phyloP scores from a whole-genome alignment of 306 rosid genomes.

The Echinosophora koreensis region DNA sequence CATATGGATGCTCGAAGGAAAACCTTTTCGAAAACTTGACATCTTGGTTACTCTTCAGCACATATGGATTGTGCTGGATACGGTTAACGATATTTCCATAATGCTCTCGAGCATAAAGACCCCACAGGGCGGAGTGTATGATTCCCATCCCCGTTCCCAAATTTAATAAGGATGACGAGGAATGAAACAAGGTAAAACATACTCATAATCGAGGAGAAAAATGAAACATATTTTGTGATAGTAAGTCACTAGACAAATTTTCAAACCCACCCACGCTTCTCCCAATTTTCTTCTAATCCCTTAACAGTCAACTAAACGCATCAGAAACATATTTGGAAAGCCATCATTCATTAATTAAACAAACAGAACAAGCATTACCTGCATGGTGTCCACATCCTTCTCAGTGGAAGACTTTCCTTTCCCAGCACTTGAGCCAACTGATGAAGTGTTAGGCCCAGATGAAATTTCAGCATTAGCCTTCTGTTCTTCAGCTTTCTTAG shows the following conservation, averaged over 20 bases:
- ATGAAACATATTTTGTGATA: neutral
- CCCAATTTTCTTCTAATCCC: neutral
- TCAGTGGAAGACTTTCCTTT: conserved; percentile 83
- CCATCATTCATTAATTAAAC: conserved; percentile 28
- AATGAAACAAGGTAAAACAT: neutral
- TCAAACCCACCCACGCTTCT: neutral
- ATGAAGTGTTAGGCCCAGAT: conserved; percentile 64
- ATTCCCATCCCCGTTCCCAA: too few relatives aligned
- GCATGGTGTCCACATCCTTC: conserved; percentile 92
- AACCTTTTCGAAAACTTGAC: too few relatives aligned
- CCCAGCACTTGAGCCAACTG: conserved; percentile 59
- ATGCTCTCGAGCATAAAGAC: too few relatives aligned
- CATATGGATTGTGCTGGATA: too few relatives aligned
- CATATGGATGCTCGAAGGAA: too few relatives aligned
- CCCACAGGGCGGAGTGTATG: too few relatives aligned
- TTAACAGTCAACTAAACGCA: neutral
- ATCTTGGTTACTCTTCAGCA: too few relatives aligned
- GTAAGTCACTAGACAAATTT: neutral
- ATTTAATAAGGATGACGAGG: neutral
- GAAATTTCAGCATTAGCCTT: conserved; percentile 81
- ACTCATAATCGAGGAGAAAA: neutral
- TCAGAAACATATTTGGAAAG: neutral
- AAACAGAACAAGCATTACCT: conserved; percentile 57
- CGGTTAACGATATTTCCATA: too few relatives aligned
- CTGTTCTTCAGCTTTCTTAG: conserved; percentile 94